Evolutionary conservation across 176 grass and related monocot species (phyloP).

Genomic region (Guadua angustifolia): DNA sequence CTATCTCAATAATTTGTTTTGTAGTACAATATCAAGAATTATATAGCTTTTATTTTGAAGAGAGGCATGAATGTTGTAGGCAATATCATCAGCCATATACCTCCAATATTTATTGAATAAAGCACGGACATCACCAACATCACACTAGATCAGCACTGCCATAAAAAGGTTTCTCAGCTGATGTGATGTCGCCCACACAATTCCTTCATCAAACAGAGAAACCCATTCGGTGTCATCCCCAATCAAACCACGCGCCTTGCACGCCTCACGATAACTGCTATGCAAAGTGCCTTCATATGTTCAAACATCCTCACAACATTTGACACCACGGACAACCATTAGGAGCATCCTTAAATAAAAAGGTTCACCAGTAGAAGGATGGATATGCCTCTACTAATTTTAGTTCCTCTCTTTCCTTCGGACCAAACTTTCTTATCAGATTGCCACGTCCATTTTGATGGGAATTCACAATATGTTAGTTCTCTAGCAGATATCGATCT

Average conservation of each 20-base stretch:
- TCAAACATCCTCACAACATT: no score
- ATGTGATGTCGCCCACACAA: no score
- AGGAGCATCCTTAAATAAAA: not conserved
- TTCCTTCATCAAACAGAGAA: no score
- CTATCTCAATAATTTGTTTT: accelerated
- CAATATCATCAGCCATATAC: not conserved
- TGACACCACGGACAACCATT: no score
- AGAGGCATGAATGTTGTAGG: accelerated
- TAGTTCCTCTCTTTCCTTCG: not conserved
- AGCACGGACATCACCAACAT: no score
- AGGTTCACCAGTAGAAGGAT: not conserved
- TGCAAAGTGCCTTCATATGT: no score
- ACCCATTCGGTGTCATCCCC: no score
- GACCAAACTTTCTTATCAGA: not conserved
- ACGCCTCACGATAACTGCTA: no score
- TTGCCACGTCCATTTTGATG: not conserved
- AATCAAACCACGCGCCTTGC: no score
- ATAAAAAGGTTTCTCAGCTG: no score
- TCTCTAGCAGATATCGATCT: accelerated
- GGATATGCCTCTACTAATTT: not conserved
- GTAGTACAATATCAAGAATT: not conserved
- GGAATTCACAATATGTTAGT: not conserved
- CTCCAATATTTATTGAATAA: no score
- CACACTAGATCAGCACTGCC: no score
- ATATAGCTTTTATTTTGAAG: accelerated